These are phyloP conservation scores for Colletotrichum sidae DNA, from an alignment of 2,329 filamentous ascomycete species.

Conservation along the genomic window DNA sequence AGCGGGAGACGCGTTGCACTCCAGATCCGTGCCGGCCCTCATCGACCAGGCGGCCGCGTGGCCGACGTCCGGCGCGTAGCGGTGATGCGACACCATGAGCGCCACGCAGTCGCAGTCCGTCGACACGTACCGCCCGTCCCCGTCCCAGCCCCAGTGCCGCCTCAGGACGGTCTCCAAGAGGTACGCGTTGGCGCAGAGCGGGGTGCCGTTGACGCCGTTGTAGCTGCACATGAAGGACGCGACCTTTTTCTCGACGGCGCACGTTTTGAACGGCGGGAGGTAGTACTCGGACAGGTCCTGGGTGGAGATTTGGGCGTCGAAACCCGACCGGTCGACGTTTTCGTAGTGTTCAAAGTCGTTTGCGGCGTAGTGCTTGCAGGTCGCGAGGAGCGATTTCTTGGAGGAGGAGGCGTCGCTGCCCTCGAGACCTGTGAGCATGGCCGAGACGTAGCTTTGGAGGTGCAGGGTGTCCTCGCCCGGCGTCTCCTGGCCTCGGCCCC, in stretches of 20 bases:
- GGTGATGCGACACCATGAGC: conserved; percentile 31
- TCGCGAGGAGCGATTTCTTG: conserved; percentile 58
- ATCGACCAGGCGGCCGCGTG: conserved; percentile 49
- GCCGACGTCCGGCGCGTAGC: conserved; percentile 38
- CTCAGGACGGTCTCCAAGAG: conserved; percentile 72
- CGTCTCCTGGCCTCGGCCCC: conserved; percentile 72
- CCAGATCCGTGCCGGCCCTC: conserved; percentile 51
- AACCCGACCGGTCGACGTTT: conserved; percentile 59
- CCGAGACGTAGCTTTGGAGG: conserved; percentile 62
- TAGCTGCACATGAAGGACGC: conserved; percentile 73
- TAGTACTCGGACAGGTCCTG: conserved; percentile 78
- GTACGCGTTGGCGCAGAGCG: conserved; percentile 72
- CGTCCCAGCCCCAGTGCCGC: conserved; percentile 73
- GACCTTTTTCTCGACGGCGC: conserved; percentile 67
- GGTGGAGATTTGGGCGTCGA: conserved; percentile 65
- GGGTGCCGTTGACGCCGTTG: conserved; percentile 74
- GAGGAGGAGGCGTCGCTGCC: conserved; percentile 40
- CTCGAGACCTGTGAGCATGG: conserved; percentile 66
- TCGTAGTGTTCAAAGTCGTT: conserved; percentile 66
- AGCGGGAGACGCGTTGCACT: conserved; percentile 40
- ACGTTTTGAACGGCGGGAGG: conserved; percentile 73
- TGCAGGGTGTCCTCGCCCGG: conserved; percentile 67
- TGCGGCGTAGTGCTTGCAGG: conserved; percentile 70
- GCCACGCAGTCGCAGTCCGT: conserved; percentile 67
- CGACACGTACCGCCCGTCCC: conserved; percentile 71